Evolutionary conservation across 2,329 filamentous ascomycete species (phyloP).

Genomic region (Neonectria hederae): DNA sequence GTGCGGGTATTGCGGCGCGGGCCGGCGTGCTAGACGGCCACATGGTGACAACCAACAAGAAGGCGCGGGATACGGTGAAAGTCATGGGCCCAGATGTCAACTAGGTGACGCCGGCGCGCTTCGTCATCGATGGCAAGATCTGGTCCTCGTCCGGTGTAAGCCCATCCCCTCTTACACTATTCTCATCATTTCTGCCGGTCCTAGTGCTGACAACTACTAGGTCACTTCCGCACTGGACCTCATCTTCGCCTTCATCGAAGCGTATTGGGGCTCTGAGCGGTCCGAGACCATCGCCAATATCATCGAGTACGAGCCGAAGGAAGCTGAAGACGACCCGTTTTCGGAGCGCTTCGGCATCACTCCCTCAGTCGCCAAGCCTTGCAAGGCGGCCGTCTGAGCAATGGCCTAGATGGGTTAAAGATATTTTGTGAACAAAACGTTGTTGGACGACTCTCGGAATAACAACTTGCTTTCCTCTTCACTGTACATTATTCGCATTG

Average conservation of each 20-base stretch:
- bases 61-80: constrained; percentile 60
- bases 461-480: neutral
- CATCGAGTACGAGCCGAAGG: constrained; percentile 61
- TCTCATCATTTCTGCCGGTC: neutral
- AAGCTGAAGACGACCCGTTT: constrained; percentile 44
- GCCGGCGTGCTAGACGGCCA: constrained; percentile 68
- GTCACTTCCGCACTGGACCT: constrained; percentile 51
- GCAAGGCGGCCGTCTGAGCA: neutral
- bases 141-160: constrained; percentile 71
- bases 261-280: constrained; percentile 60
- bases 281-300: constrained; percentile 56
- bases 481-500: neutral
- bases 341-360: constrained; percentile 38
- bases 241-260: constrained; percentile 48
- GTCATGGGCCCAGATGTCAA: constrained; percentile 59
- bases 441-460: neutral
- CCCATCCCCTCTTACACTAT: neutral
- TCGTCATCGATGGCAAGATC: constrained; percentile 71
- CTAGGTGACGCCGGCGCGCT: constrained; percentile 71
- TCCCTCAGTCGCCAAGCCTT: constrained; percentile 36
- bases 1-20: constrained; percentile 65
- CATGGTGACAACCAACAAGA: constrained; percentile 74
- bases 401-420: neutral
- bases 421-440: neutral
- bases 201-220: constrained; percentile 25